Conservation (phyloP, 2,329 filamentous ascomycete genomes). For the Aotearoamyces nothofagi region DNA sequence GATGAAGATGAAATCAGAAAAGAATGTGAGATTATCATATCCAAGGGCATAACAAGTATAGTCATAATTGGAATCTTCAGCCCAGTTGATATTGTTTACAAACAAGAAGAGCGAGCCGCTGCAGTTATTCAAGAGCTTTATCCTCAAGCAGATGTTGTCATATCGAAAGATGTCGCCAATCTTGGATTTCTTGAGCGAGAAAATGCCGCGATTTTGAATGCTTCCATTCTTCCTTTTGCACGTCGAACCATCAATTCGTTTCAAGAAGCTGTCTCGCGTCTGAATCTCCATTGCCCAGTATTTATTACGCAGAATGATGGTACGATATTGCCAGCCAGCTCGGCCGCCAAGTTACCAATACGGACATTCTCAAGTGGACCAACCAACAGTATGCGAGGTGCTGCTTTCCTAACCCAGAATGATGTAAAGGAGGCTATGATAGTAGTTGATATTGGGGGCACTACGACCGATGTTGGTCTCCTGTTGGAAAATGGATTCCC, state of each 20-base stretch:
- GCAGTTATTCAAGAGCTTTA: conserved; percentile 30
- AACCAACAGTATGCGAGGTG: conserved; percentile 48
- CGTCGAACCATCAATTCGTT: conserved; percentile 40
- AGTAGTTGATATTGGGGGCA: conserved; percentile 45
- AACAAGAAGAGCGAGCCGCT: conserved; percentile 34
- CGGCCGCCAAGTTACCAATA: conserved; percentile 40
- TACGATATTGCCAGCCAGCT: conserved; percentile 36
- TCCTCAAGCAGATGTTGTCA: conserved; percentile 31
- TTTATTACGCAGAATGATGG: conserved; percentile 52
- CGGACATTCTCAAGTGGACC: conserved; percentile 46
- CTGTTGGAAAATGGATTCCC: conserved; percentile 41
- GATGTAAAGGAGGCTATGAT: conserved; percentile 21
- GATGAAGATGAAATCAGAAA: conserved; percentile 19
- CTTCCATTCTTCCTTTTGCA: conserved; percentile 42
- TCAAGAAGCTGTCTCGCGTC: conserved; percentile 29
- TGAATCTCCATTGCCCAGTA: conserved; percentile 27
- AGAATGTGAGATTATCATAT: conserved; percentile 8
- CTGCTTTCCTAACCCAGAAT: conserved; percentile 34
- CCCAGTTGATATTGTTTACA: conserved; percentile 36
- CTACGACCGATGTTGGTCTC: conserved; percentile 39
- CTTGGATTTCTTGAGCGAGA: conserved; percentile 39
- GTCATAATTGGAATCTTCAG: conserved; percentile 42
- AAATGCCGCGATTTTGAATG: conserved; percentile 50
- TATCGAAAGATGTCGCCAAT: conserved; percentile 33
- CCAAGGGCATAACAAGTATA: conserved; percentile 24